Percentiles rank a stretch among this genome's conserved stretches.
phyloP scores from a whole-genome alignment of 2,329 filamentous ascomycete genomes.

The Ophiostoma ips region DNA sequence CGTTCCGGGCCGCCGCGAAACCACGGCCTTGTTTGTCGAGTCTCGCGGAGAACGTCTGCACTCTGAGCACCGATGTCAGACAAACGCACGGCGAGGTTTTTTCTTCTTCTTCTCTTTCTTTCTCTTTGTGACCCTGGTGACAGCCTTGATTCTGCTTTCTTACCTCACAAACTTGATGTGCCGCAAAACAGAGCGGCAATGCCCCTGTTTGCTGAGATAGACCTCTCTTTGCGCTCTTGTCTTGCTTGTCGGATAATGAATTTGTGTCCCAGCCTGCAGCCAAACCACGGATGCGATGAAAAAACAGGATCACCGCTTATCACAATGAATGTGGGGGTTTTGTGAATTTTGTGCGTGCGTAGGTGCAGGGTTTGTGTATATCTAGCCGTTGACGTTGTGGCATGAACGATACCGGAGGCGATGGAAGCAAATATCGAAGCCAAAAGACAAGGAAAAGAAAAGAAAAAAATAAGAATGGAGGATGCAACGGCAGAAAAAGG shows the following conservation, averaged over 20 bases:
- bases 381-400: background rate
- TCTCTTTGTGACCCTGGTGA: no score
- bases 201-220: background rate
- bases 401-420: conserved; percentile 4
- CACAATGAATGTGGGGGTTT: conserved; percentile 17
- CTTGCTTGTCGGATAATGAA: background rate
- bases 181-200: background rate
- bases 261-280: background rate
- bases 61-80: background rate
- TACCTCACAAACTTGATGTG: background rate
- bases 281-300: background rate
- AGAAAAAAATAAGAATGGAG: background rate
- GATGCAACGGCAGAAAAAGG: background rate
- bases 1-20: background rate
- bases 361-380: conserved; percentile 2
- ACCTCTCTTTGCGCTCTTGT: background rate
- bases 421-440: background rate
- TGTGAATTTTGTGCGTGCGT: conserved; percentile 2
- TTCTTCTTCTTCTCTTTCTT: no score
- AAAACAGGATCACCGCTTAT: conserved; percentile 9
- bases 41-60: background rate
- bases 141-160: background rate
- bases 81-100: background rate
- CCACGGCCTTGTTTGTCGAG: background rate
- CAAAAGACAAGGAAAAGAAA: background rate